Percentiles rank a stretch among this genome's conserved stretches.
Conservation (phyloP, 257 asterid species). For the Datura wrightii region DNA sequence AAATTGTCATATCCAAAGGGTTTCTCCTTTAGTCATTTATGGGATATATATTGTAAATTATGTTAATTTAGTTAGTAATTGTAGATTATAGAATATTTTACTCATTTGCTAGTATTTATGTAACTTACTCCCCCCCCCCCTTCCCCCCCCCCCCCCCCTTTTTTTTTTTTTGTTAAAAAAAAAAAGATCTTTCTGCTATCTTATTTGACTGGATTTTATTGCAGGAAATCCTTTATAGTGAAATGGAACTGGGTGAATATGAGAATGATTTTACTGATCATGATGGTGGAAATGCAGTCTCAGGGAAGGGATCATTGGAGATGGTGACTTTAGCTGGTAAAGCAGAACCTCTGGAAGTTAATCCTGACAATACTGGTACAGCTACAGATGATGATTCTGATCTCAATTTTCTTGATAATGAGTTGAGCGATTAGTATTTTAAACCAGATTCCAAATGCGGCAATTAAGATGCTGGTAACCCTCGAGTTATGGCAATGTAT, state of each 20-base stretch:
- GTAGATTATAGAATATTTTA: too few relatives aligned
- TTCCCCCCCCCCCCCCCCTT: too few relatives aligned
- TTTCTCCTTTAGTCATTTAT: too few relatives aligned
- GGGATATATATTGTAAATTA: too few relatives aligned
- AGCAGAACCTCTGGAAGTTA: conserved; percentile 57
- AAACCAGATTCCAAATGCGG: neutral
- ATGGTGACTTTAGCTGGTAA: conserved; percentile 55
- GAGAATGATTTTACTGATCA: conserved; percentile 67
- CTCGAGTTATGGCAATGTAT: neutral
- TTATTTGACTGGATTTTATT: conserved; percentile 11
- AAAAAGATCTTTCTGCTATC: neutral
- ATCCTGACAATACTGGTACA: conserved; percentile 47
- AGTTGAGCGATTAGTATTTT: conserved; percentile 52
- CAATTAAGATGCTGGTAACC: neutral
- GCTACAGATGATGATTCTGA: conserved; percentile 55
- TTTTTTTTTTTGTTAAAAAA: too few relatives aligned
- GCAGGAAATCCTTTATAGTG: conserved; percentile 72
- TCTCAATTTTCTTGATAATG: conserved; percentile 70
- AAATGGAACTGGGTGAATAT: conserved; percentile 69
- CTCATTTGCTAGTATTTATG: too few relatives aligned
- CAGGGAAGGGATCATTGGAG: conserved; percentile 61
- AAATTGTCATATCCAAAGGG: too few relatives aligned
- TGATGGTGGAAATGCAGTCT: conserved; percentile 59
- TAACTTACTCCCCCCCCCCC: too few relatives aligned
- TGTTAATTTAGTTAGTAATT: too few relatives aligned